These are phyloP conservation scores for Aspergillus sp. DNA, from an alignment of 2,329 filamentous ascomycete genomes.

Conservation along the genomic window DNA sequence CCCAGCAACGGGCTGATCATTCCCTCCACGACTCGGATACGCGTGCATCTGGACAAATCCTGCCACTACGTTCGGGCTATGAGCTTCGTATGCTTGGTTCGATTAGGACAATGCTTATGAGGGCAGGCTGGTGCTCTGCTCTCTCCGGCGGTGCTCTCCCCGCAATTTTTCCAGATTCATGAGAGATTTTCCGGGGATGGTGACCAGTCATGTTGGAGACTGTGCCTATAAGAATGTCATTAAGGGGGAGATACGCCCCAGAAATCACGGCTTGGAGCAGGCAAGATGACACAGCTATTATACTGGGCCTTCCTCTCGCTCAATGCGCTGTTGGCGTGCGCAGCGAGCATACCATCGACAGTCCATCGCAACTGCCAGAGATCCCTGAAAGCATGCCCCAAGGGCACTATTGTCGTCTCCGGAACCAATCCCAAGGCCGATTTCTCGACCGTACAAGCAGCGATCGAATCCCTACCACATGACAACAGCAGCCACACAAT, in stretches of 20 bases:
- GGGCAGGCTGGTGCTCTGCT: neutral
- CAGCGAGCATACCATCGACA: conserved; percentile 12
- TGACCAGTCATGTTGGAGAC: neutral
- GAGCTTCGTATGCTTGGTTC: conserved; percentile 17
- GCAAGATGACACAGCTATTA: conserved; percentile 14
- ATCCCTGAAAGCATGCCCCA: conserved; percentile 30
- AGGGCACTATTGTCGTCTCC: conserved; percentile 35
- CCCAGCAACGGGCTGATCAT: conserved; percentile 9
- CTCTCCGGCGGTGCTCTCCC: conserved; percentile 6
- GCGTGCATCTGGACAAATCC: conserved; percentile 8
- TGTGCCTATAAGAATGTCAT: conserved; percentile 9
- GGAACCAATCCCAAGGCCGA: conserved; percentile 25
- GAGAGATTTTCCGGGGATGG: conserved; percentile 16
- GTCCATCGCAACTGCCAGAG: conserved; percentile 32
- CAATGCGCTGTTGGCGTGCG: conserved; percentile 14
- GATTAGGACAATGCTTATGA: conserved; percentile 10
- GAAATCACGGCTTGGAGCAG: neutral
- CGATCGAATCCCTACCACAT: conserved; percentile 52
- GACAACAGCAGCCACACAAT: conserved; percentile 57
- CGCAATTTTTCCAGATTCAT: conserved; percentile 19
- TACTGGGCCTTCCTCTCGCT: conserved; percentile 17
- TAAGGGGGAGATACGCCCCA: neutral
- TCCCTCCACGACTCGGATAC: neutral
- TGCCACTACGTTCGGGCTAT: neutral
- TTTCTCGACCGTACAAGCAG: conserved; percentile 52